These are phyloP conservation scores for Eragrostis nindensis DNA, from an alignment of 176 grass and related monocot species.

Conservation along the genomic window DNA sequence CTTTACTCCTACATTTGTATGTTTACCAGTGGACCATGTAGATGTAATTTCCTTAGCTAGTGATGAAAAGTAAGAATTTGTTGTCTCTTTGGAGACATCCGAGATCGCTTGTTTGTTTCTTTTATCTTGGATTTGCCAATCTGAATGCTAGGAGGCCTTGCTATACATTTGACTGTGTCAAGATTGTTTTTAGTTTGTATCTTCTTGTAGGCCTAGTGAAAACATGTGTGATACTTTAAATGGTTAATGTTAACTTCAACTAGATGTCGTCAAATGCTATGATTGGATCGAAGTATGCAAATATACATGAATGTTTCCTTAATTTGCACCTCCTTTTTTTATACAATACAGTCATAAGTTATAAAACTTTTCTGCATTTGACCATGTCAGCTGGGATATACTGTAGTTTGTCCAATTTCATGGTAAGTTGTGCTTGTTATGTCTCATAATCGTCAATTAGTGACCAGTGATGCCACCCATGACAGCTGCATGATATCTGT, in stretches of 20 bases:
- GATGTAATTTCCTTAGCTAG: not conserved
- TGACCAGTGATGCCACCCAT: slow-evolving; percentile 1
- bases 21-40: not conserved
- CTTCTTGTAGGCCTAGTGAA: not conserved
- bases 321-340: not conserved
- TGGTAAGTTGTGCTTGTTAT: not conserved
- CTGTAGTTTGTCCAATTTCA: not conserved
- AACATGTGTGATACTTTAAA: not conserved
- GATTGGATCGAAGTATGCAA: not conserved
- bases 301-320: not conserved
- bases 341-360: not conserved
- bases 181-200: not conserved
- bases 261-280: not conserved
- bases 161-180: not conserved
- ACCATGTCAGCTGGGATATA: slow-evolving; percentile 2
- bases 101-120: not conserved
- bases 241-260: not conserved
- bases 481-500: not conserved
- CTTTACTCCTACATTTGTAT: not conserved
- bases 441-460: not conserved
- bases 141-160: not conserved
- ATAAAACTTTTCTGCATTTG: not conserved
- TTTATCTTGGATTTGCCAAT: not conserved
- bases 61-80: not conserved
- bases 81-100: not conserved